Evolutionary conservation across 805 yeast species (phyloP).

Genomic region (Schwanniomyces sp.): DNA sequence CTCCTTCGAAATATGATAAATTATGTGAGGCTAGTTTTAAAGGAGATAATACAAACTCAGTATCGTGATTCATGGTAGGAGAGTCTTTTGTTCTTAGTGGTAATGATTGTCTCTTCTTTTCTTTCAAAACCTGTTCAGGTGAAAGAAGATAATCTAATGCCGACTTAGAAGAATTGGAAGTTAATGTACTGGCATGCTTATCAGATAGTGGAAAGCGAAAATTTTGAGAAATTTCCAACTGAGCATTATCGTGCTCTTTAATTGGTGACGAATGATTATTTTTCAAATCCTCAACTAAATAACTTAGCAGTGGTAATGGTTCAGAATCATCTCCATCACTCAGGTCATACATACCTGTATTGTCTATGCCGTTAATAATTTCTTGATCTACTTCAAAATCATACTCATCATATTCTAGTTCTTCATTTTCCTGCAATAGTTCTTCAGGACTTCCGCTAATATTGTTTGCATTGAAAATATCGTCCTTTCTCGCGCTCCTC

Average conservation of each 20-base stretch:
- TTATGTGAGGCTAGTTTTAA: slow-evolving; percentile 33
- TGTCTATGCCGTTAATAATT: background rate
- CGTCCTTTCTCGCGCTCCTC: background rate
- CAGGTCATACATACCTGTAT: slow-evolving; percentile 19
- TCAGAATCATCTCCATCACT: slow-evolving; percentile 14
- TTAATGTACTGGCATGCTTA: background rate
- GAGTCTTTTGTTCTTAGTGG: slow-evolving; percentile 29
- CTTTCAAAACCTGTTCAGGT: slow-evolving; percentile 29
- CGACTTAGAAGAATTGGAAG: slow-evolving; percentile 2
- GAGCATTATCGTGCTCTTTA: slow-evolving; percentile 15
- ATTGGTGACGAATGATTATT: slow-evolving; percentile 28
- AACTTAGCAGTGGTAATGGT: slow-evolving; percentile 16
- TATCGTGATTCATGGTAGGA: slow-evolving; percentile 17
- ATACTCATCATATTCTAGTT: slow-evolving; percentile 5
- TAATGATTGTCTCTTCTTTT: slow-evolving; percentile 32
- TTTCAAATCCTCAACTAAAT: slow-evolving; percentile 20
- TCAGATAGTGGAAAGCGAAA: slow-evolving; percentile 24
- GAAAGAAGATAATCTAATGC: slow-evolving; percentile 24
- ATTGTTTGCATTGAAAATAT: background rate
- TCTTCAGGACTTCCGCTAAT: background rate
- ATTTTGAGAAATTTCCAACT: slow-evolving; percentile 17
- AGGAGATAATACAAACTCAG: slow-evolving; percentile 42
- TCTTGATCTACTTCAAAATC: slow-evolving; percentile 1
- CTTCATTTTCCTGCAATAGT: slow-evolving; percentile 8
- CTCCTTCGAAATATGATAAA: slow-evolving; percentile 17